Evolutionary conservation across 805 yeast species (phyloP), one percentile per base, ranked within the genome.

Genomic region (Cyberlindnera veronae): DNA sequence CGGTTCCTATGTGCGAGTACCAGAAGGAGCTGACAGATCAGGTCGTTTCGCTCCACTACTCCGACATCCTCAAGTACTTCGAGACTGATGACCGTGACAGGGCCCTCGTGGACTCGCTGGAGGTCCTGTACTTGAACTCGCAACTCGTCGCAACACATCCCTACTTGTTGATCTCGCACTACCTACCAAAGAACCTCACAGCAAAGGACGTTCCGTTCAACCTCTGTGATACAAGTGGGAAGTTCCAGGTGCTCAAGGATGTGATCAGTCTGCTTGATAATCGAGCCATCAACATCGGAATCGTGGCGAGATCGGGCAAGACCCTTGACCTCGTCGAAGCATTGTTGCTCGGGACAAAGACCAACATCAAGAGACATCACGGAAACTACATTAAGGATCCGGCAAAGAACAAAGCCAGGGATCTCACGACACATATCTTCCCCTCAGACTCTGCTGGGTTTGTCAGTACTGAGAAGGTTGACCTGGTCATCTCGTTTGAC

Each of bases 21-120:
- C 98, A 91, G 58, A 83, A 81, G 54, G 93, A 89, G 54, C 69
- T 91, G 38, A 86, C 90, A 10, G 95, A 91, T 61, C 96, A 89
- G 58, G 89, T 93, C 22, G 85, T 91, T 11, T 85, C 95, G 2
- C 68, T 89, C 29, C 98, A 91, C 62, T 91, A 90, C 58, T 79
- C 91, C 24, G 98, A 90, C 57, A 88, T 91, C 42, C 68, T 91
- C 51, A 81, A 88, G 62, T 90, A 83, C 59, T 89, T 86, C 55
- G 95, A 88, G 58, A 64, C 71, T 1, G 62, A 66, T 24, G 65
- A 67, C 39, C 61, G 66, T 34, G 79, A 76, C 36, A 72, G 72
- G 34, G 76, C 85, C 21, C 75, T 84, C 27, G 68, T 79, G n/a
- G 86, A 86, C 54, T 81, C 95, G 0, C 69, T 91, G 59, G 75